Percentiles rank a stretch among this genome's conserved stretches.
phyloP scores from a whole-genome alignment of 1,284 basidiomycete species.

The Naganishia albida region DNA sequence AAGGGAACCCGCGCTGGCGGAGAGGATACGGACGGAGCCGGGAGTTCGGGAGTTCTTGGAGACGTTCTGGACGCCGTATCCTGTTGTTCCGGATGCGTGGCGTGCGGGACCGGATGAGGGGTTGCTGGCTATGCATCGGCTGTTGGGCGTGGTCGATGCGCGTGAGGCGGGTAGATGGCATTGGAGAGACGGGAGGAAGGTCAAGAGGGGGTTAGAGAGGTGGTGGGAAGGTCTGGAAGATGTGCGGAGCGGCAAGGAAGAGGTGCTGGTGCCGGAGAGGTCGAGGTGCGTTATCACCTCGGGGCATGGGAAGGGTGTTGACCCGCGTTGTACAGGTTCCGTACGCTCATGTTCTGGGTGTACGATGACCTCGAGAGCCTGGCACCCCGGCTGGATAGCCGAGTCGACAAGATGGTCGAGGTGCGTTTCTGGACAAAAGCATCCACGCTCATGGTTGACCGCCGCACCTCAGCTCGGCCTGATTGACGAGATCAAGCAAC shows the following conservation, averaged over 20 bases:
- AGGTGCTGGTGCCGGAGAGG: conserved; percentile 58
- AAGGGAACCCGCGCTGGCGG: neutral
- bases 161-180: conserved; percentile 84
- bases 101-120: conserved; percentile 32
- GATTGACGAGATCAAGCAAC: conserved; percentile 71
- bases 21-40: neutral
- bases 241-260: conserved; percentile 61
- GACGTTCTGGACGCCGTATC: conserved; percentile 45
- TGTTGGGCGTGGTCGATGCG: conserved; percentile 74
- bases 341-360: conserved; percentile 87
- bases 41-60: conserved; percentile 41
- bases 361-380: conserved; percentile 72
- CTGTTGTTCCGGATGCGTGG: conserved; percentile 47
- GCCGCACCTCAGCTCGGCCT: conserved; percentile 59
- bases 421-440: conserved; percentile 54
- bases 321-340: conserved; percentile 61
- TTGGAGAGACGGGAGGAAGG: conserved; percentile 89
- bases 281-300: conserved; percentile 16
- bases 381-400: conserved; percentile 68
- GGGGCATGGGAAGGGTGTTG: neutral
- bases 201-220: conserved; percentile 75
- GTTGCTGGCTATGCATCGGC: conserved; percentile 65
- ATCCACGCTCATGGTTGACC: neutral
- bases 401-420: conserved; percentile 88
- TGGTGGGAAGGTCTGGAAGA: conserved; percentile 72